phyloP scores from a whole-genome alignment of 345 rosid species.

The Jatropha curcas region DNA sequence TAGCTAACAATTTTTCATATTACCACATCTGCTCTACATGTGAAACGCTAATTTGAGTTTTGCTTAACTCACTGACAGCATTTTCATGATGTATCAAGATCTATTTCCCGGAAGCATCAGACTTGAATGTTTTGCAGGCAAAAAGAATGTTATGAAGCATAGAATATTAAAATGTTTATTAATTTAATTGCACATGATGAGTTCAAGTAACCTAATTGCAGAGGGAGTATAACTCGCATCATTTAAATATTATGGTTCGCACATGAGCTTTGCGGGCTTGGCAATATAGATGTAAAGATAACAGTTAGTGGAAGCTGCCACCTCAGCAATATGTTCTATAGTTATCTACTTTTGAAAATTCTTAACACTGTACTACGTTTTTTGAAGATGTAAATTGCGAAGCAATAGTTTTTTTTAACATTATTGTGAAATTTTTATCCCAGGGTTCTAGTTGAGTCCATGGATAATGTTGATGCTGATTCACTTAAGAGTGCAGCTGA shows the following conservation, averaged over 20 bases:
- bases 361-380: not conserved
- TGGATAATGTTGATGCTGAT: slow-evolving; percentile 85
- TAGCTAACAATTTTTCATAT: not conserved
- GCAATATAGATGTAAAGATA: not conserved
- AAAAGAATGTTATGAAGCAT: not conserved
- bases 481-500: slow-evolving; percentile 86
- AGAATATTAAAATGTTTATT: not conserved
- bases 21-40: not conserved
- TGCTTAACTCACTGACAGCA: not conserved
- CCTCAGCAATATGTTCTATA: not conserved
- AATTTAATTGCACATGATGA: not conserved
- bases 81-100: not conserved
- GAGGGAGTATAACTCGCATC: slow-evolving; percentile 1
- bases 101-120: not conserved
- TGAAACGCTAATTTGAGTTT: slow-evolving; percentile 1
- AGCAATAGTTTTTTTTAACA: not conserved
- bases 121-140: not conserved
- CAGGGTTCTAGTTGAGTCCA: slow-evolving; percentile 81
- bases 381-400: not conserved
- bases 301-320: not conserved
- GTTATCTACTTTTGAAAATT: not conserved
- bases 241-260: not conserved
- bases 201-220: not conserved
- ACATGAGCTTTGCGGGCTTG: not conserved
- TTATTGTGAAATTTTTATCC: not conserved